Evolutionary conservation across 1,284 basidiomycete species (phyloP).

Genomic region (Schizopora paradoxa): DNA sequence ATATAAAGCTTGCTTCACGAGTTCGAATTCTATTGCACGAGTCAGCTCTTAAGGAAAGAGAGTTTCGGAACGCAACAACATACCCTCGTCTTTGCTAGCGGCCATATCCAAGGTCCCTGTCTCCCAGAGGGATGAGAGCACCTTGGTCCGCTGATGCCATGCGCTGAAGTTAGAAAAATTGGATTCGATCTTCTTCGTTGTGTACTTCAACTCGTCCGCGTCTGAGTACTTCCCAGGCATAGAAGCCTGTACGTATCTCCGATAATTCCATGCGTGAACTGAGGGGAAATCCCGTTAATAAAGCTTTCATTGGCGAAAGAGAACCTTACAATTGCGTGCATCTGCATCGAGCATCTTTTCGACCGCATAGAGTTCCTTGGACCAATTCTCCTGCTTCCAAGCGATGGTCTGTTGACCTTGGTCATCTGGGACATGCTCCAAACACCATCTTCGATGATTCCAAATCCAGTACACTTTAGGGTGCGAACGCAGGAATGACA

Average conservation of each 20-base stretch:
- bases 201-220: slow-evolving; percentile 71
- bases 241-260: slow-evolving; percentile 73
- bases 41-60: slow-evolving; percentile 5
- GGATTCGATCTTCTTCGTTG: slow-evolving; percentile 84
- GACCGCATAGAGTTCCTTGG: slow-evolving; percentile 76
- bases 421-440: slow-evolving; percentile 74
- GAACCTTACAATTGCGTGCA: slow-evolving; percentile 80
- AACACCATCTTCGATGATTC: slow-evolving; percentile 93
- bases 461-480: slow-evolving; percentile 97
- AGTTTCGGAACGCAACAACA: slow-evolving; percentile 18
- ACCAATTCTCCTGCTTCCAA: slow-evolving; percentile 79
- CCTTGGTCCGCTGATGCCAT: slow-evolving; percentile 95
- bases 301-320: background rate
- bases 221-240: slow-evolving; percentile 55
- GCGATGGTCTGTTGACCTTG: slow-evolving; percentile 49
- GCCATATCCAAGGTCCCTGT: slow-evolving; percentile 43
- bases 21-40: slow-evolving; percentile 70
- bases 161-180: slow-evolving; percentile 99
- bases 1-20: slow-evolving; percentile 92
- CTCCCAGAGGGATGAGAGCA: slow-evolving; percentile 68
- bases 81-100: slow-evolving; percentile 63
- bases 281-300: slow-evolving; percentile 5
- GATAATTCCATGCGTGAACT: slow-evolving; percentile 94
- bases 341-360: slow-evolving; percentile 89
- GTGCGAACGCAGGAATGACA: slow-evolving; percentile 70